Conservation (phyloP, 805 yeast genomes). For the Pichia phayaonensis region DNA sequence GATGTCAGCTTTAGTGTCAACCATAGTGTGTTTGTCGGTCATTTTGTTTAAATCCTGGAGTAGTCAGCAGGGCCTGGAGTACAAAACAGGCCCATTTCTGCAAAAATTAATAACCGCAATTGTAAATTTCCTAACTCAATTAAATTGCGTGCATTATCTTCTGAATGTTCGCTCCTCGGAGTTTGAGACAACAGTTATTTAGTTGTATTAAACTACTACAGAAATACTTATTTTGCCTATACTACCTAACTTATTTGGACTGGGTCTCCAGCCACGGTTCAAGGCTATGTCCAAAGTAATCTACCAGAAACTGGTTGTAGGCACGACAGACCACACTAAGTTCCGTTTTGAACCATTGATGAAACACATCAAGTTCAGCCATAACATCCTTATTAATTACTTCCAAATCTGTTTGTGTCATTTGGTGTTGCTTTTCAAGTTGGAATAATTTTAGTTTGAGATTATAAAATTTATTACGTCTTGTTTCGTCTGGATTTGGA, state of each 20-base stretch:
- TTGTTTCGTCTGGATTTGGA: constrained; percentile 28
- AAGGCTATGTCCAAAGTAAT: constrained; percentile 2
- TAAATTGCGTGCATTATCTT: background rate
- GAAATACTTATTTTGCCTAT: background rate
- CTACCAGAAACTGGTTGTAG: constrained; percentile 10
- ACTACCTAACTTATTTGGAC: background rate
- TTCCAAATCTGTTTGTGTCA: constrained; percentile 21
- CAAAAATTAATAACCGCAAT: background rate
- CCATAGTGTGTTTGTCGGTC: background rate
- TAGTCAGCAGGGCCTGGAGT: background rate
- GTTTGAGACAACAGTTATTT: background rate
- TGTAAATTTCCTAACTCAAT: background rate
- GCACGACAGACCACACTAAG: constrained; percentile 14
- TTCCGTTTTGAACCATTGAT: constrained; percentile 26
- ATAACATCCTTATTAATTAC: constrained; percentile 20
- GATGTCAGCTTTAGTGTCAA: background rate
- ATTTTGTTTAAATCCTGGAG: background rate
- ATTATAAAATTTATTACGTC: constrained; percentile 25
- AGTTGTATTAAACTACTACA: too few species aligned
- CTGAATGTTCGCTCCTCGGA: background rate
- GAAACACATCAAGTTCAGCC: constrained; percentile 23
- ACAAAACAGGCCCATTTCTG: background rate
- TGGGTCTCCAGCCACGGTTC: constrained; percentile 8
- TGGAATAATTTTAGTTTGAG: constrained; percentile 26
- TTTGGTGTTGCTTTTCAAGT: constrained; percentile 24